These are phyloP conservation scores for Leishmania amazonensis DNA, from an alignment of 208 protist species.

Conservation along the genomic window DNA sequence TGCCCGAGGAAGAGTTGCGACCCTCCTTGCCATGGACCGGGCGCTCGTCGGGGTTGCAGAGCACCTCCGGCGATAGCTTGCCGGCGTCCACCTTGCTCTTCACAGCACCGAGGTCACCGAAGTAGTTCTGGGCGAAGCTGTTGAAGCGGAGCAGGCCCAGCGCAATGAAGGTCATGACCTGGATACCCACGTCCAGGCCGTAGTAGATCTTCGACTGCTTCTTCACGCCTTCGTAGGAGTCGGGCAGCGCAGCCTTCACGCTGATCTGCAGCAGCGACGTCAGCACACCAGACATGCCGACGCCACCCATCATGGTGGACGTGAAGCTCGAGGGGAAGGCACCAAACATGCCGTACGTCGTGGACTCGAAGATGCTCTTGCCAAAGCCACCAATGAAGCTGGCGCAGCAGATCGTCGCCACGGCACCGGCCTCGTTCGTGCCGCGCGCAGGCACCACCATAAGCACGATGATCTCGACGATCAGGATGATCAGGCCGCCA, in stretches of 20 bases:
- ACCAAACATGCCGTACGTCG: conserved; percentile 70
- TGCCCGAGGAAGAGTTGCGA: not conserved
- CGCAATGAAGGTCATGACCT: conserved; percentile 39
- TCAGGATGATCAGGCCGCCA: conserved; percentile 40
- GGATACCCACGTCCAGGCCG: conserved; percentile 46
- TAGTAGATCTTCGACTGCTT: conserved; percentile 62
- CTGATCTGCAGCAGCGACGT: conserved; percentile 59
- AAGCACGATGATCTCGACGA: conserved; percentile 55
- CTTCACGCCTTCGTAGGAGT: conserved; percentile 41
- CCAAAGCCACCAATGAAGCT: conserved; percentile 42
- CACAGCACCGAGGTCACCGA: conserved; percentile 26
- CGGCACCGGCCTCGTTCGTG: conserved; percentile 38
- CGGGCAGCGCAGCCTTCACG: conserved; percentile 45
- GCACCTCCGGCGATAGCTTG: not conserved
- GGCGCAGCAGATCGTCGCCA: conserved; percentile 46
- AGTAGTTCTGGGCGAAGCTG: conserved; percentile 43
- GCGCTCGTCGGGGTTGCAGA: not conserved
- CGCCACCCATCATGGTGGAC: conserved; percentile 64
- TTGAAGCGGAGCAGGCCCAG: conserved; percentile 49
- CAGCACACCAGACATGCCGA: conserved; percentile 43
- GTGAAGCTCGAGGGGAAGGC: conserved; percentile 62
- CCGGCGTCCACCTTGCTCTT: conserved; percentile 29
- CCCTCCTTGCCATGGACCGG: conserved; percentile 9
- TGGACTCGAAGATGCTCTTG: conserved; percentile 74
- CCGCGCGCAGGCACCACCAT: conserved; percentile 51